phyloP scores from a whole-genome alignment of 768 basidiomycete species.

The Podaxis rugospora region DNA sequence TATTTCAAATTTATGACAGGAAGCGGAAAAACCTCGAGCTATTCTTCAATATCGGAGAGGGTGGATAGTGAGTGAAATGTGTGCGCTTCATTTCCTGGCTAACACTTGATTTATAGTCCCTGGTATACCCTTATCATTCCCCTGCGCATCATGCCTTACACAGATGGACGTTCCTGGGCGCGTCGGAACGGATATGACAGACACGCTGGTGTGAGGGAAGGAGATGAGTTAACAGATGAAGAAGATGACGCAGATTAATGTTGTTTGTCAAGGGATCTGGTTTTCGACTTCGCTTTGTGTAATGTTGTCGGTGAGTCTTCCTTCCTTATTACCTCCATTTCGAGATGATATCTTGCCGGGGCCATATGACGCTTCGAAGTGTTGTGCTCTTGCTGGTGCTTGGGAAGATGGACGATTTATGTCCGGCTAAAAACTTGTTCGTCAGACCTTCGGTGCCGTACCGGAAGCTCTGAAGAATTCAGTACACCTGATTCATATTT shows the following conservation, averaged over 20 bases:
- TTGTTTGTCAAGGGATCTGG: background rate
- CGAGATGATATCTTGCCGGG: constrained; percentile 73
- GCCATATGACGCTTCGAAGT: constrained; percentile 76
- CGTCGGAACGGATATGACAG: constrained; percentile 58
- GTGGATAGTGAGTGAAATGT: constrained; percentile 67
- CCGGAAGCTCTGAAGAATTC: background rate
- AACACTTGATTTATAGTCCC: constrained; percentile 42
- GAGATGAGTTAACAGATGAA: constrained; percentile 89
- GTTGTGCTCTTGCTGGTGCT: constrained; percentile 17
- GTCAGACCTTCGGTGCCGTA: background rate
- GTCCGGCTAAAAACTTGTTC: constrained; percentile 36
- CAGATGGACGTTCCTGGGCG: constrained; percentile 82
- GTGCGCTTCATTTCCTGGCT: background rate
- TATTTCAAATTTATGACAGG: constrained; percentile 21
- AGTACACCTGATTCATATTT: background rate
- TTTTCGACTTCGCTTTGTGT: background rate
- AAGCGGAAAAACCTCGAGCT: constrained; percentile 65
- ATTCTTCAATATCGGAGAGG: constrained; percentile 83
- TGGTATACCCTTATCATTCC: constrained; percentile 80
- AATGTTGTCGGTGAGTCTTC: constrained; percentile 16
- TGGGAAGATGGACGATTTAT: constrained; percentile 55
- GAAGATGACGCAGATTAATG: constrained; percentile 39
- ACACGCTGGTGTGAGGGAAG: constrained; percentile 60
- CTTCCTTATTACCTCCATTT: constrained; percentile 2
- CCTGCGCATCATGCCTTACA: constrained; percentile 71